phyloP scores from a whole-genome alignment of 2,329 filamentous ascomycete genomes.

The Delphinella strobiligena region DNA sequence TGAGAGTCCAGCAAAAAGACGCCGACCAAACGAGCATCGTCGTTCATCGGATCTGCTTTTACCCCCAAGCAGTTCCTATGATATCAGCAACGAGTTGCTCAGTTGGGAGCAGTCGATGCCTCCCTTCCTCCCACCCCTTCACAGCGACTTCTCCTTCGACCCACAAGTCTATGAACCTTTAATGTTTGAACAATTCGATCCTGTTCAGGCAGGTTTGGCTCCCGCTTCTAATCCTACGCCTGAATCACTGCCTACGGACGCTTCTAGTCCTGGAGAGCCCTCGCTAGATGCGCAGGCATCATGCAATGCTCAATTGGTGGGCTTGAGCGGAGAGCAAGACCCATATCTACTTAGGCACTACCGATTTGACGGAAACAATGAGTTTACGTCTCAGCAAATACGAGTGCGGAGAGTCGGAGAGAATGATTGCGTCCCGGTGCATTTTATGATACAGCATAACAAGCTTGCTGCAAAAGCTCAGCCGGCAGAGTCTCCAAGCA shows the following conservation, averaged over 20 bases:
- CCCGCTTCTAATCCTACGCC: conserved; percentile 1
- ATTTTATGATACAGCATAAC: conserved; percentile 25
- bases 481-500: conserved; percentile 17
- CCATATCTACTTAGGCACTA: conserved; percentile 22
- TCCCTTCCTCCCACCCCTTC: conserved; percentile 4
- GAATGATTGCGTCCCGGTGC: conserved; percentile 16
- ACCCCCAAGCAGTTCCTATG: conserved; percentile 6
- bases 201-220: conserved; percentile 5
- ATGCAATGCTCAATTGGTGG: conserved; percentile 21
- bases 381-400: conserved; percentile 19
- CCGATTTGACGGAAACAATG: conserved; percentile 22
- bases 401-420: conserved; percentile 17
- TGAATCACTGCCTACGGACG: conserved; percentile 2
- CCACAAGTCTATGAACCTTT: conserved; percentile 4
- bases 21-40: conserved; percentile 18
- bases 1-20: conserved; percentile 24
- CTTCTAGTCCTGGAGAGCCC: conserved; percentile 16
- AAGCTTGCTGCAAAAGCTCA: conserved; percentile 23
- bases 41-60: conserved; percentile 1
- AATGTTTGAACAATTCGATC: conserved; percentile 8
- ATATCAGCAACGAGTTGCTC: conserved; percentile 6
- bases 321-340: conserved; percentile 21
- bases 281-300: conserved; percentile 20
- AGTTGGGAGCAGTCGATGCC: conserved; percentile 8
- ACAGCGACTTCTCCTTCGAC: conserved; percentile 5